Evolutionary conservation across 768 basidiomycete species (phyloP), one percentile per base, ranked within the genome.

Genomic region (Lanmaoa pseudosensibilis): DNA sequence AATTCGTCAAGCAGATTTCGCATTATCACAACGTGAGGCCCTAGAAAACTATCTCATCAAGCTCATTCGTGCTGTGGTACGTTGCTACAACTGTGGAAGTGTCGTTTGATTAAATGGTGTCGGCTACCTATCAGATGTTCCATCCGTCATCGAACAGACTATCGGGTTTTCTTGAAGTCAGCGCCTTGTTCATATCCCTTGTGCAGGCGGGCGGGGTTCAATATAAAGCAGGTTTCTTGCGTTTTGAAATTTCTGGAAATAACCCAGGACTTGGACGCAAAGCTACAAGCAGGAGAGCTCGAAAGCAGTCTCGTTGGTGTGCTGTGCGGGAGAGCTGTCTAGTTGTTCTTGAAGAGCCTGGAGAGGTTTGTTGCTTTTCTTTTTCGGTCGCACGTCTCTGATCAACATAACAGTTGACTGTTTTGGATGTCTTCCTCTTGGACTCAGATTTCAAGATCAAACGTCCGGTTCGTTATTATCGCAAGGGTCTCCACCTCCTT

Each of bases 381-480:
- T 50, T n/a, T 51, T 49, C 12, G 19, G 5, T 50, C 3, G 37
- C 25, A 32, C 27, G 16, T 44, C 41, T 41, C 50, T 55, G 33
- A 59, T 43, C 25, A 38, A 34, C 46, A 25, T 56, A 34, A 23
- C 65, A 95, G 90, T 77, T 88, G n/a, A 77, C 75, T n/a, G 75
- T 97, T 38, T 92, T 89, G 84, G 96, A 98, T 56, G 94, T 98
- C 13, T 96, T 99, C 73, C 78, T 98, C 39, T 76, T 98, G 50
- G 96, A 98, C 69, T 74, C 83, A 1, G 88, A 94, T 66, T 98
- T 99, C 68, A 78, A 80, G 50, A 93, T 98, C 52, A 86, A 94
- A 66, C 84, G 92, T n/a, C 96, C 96, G 2, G 88, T 84, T 66
- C 81, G 96, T 36, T 89, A 90, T 62, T 94, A 94, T 66, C 86